Conservation (phyloP, 2,329 filamentous ascomycete genomes). For the Calcarisporium arbuscula region DNA sequence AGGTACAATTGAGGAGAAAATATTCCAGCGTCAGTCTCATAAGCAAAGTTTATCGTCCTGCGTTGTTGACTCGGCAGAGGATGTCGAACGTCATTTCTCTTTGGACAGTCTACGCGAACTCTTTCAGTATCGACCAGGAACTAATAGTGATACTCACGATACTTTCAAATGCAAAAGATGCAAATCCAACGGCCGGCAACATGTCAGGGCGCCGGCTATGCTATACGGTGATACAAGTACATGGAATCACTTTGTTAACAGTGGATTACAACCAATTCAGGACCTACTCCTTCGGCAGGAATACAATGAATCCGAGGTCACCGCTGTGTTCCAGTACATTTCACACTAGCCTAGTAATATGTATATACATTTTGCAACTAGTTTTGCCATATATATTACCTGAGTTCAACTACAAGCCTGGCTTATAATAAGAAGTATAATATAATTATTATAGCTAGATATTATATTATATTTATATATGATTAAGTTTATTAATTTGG, state of each 20-base stretch:
- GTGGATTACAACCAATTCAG: conserved; percentile 74
- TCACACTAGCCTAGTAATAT: conserved; percentile 74
- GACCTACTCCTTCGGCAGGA: conserved; percentile 88
- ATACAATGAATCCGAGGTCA: conserved; percentile 69
- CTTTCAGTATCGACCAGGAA: conserved; percentile 84
- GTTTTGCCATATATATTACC: not conserved
- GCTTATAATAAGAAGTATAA: not conserved
- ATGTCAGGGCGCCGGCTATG: conserved; percentile 87
- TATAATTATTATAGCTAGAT: not conserved
- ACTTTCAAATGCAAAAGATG: conserved; percentile 98
- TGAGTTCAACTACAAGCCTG: not conserved
- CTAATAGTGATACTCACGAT: conserved; percentile 90
- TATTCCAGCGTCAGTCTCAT: conserved; percentile 96
- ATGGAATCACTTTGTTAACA: conserved; percentile 97
- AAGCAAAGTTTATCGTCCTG: conserved; percentile 96
- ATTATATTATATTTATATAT: not conserved
- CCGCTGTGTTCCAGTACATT: conserved; percentile 97
- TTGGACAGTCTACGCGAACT: conserved; percentile 85
- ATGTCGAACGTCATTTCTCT: conserved; percentile 94
- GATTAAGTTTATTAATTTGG: too few relatives aligned
- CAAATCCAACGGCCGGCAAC: conserved; percentile 78
- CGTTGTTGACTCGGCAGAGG: conserved; percentile 92
- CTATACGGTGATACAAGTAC: conserved; percentile 96
- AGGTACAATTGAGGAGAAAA: conserved; percentile 97
- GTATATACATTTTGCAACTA: not conserved